Percentiles rank a stretch among this genome's conserved stretches.
phyloP scores from a whole-genome alignment of 2,329 filamentous ascomycete species.

The Fusarium austroafricanum region DNA sequence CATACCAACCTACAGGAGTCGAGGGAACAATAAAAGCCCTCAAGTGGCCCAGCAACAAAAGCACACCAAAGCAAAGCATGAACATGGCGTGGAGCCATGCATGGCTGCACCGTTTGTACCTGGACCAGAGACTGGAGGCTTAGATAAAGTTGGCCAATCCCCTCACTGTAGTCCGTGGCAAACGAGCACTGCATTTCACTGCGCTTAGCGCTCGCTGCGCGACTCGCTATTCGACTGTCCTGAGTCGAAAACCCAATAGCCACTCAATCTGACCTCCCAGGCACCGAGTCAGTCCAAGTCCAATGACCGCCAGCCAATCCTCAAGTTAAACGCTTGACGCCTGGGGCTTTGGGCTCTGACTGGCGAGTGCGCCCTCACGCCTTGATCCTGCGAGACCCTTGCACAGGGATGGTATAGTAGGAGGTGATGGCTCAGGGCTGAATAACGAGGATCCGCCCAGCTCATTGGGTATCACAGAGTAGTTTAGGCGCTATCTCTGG shows the following conservation, averaged over 20 bases:
- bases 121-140: conserved; percentile 15
- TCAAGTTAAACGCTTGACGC: conserved; percentile 29
- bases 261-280: conserved; percentile 27
- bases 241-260: conserved; percentile 31
- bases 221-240: neutral
- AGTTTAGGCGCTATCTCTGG: conserved; percentile 12
- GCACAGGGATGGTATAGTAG: conserved; percentile 26
- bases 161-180: conserved; percentile 9
- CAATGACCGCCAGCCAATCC: conserved; percentile 18
- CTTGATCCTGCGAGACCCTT: conserved; percentile 24
- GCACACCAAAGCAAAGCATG: conserved; percentile 1
- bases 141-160: conserved; percentile 25
- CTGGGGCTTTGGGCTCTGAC: conserved; percentile 15
- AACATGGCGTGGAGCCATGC: conserved; percentile 17
- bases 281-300: conserved; percentile 30
- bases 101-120: conserved; percentile 12
- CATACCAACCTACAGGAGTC: neutral
- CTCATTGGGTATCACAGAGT: conserved; percentile 29
- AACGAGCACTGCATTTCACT: conserved; percentile 5
- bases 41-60: conserved; percentile 28
- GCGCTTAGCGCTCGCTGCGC: conserved; percentile 28
- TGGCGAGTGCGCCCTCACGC: conserved; percentile 6
- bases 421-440: conserved; percentile 12
- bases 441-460: conserved; percentile 27
- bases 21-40: conserved; percentile 27